Percentiles rank a stretch among this genome's conserved stretches.
Evolutionary conservation across 2,329 filamentous ascomycete genomes (phyloP).

Genomic region (Diaporthe sp.): DNA sequence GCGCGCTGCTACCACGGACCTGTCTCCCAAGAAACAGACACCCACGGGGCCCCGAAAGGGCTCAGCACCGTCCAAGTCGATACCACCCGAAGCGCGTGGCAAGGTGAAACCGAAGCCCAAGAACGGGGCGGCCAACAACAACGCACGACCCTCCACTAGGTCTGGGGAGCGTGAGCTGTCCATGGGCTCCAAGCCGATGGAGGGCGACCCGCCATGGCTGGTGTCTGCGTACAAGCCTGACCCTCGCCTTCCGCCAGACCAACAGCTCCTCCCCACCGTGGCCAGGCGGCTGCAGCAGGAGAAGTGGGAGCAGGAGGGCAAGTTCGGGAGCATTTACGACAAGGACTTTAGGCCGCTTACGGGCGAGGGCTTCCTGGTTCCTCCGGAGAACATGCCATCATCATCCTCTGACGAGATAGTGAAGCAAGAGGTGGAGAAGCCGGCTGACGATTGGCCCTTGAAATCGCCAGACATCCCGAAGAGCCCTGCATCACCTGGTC

Average conservation of each 20-base stretch:
- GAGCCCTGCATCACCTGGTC: conserved; percentile 61
- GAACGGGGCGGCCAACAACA: conserved; percentile 66
- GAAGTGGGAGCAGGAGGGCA: conserved; percentile 93
- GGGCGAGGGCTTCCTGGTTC: conserved; percentile 67
- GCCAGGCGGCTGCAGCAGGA: conserved; percentile 93
- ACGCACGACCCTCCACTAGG: conserved; percentile 73
- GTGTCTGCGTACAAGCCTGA: conserved; percentile 96
- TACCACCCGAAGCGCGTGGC: conserved; percentile 62
- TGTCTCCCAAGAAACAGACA: conserved; percentile 67
- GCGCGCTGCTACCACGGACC: conserved; percentile 60
- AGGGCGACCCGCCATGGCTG: conserved; percentile 97
- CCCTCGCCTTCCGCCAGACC: conserved; percentile 91
- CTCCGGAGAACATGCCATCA: conserved; percentile 48
- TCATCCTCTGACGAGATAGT: conserved; percentile 47
- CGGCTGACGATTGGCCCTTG: conserved; percentile 72
- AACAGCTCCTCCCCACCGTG: conserved; percentile 95
- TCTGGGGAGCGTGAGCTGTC: conserved; percentile 70
- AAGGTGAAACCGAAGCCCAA: conserved; percentile 77
- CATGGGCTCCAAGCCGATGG: conserved; percentile 73
- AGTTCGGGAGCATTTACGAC: conserved; percentile 87
- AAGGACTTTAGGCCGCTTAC: conserved; percentile 88
- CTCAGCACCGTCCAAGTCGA: conserved; percentile 58
- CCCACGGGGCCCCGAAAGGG: conserved; percentile 58
- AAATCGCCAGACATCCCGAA: conserved; percentile 59
- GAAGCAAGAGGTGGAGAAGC: conserved; percentile 50